Conservation (phyloP, 768 basidiomycete genomes). For the Suillus brevipes region DNA sequence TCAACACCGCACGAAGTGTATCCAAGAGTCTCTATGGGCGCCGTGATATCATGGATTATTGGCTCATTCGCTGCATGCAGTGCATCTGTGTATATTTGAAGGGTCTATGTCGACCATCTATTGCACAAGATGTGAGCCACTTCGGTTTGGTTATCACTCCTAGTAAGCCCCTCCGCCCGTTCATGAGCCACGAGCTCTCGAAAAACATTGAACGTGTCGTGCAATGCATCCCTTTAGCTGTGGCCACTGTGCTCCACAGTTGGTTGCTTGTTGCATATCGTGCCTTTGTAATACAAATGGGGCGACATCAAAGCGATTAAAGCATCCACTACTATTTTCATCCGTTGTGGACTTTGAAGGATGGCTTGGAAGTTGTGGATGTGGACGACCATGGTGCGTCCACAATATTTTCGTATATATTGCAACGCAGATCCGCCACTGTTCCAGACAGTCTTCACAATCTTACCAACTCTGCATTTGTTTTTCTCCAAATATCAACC, state of each 20-base stretch:
- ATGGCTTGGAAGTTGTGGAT: not conserved
- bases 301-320: not conserved
- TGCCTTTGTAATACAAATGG: not conserved
- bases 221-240: no score
- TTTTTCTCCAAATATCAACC: not conserved
- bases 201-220: not conserved
- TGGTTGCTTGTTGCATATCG: not conserved
- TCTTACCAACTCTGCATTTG: not conserved
- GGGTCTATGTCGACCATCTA: not conserved
- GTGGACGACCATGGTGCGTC: not conserved
- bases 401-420: not conserved
- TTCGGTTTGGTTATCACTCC: not conserved
- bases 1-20: not conserved
- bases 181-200: not conserved
- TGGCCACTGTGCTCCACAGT: not conserved
- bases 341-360: not conserved
- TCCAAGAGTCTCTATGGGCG: not conserved
- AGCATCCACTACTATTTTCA: not conserved
- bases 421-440: not conserved
- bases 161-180: not conserved
- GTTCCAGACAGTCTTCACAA: not conserved
- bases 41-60: not conserved
- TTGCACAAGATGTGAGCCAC: not conserved
- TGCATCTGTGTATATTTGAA: not conserved
- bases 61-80: not conserved